A percentile compares a stretch with the other conserved stretches of the same genome.
Conservation (phyloP, 106 monocot species). For the Alisma plantagoaquatica region DNA sequence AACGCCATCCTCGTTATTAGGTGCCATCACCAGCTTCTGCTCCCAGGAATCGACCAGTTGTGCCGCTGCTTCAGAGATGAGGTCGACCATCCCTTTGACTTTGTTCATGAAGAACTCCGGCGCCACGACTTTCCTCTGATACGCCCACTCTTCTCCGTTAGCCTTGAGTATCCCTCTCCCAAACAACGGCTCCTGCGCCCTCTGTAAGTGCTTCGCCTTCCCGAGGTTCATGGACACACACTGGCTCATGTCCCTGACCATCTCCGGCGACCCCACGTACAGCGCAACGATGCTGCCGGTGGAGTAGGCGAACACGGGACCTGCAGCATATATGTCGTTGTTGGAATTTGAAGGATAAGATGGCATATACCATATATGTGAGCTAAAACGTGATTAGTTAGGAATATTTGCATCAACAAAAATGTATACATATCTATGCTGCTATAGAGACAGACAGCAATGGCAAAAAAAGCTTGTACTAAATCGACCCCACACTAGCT, state of each 20-base stretch:
- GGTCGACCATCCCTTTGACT: constrained; percentile 71
- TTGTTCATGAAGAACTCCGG: constrained; percentile 72
- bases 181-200: constrained; percentile 45
- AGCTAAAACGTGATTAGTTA: too few relatives aligned
- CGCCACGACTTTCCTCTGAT: constrained; percentile 67
- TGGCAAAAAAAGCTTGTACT: too few relatives aligned
- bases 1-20: constrained; percentile 14
- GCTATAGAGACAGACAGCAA: too few relatives aligned
- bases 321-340: constrained; percentile 22
- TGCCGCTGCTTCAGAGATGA: constrained; percentile 43
- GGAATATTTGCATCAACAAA: too few relatives aligned
- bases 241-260: constrained; percentile 49
- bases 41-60: constrained; percentile 54
- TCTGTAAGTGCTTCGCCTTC: constrained; percentile 40
- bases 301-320: constrained; percentile 39
- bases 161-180: constrained; percentile 49
- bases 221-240: constrained; percentile 53
- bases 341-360: too few relatives aligned
- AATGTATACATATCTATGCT: too few relatives aligned
- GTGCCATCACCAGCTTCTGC: constrained; percentile 19
- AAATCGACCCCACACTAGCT: too few relatives aligned
- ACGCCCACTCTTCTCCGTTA: constrained; percentile 46
- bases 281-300: constrained; percentile 27
- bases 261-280: constrained; percentile 48
- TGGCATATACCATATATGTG: too few relatives aligned